Percentiles rank a stretch among this genome's conserved stretches.
phyloP scores from a whole-genome alignment of 75 land plant genomes.

The Ceratopteris richardii region DNA sequence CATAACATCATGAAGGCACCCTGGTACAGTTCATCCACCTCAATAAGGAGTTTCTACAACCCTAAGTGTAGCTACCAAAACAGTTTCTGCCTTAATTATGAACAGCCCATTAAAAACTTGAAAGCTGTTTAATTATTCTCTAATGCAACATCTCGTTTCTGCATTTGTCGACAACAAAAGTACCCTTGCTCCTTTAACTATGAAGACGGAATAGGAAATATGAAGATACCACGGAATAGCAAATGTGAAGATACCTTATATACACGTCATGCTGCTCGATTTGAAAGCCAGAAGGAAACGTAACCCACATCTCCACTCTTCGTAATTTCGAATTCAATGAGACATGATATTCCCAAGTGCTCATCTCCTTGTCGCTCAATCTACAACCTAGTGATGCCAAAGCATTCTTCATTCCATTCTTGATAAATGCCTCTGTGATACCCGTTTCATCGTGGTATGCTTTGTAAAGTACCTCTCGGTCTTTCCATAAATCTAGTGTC shows the following conservation, averaged over 20 bases:
- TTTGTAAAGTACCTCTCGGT: conserved; percentile 8
- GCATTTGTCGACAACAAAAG: no score
- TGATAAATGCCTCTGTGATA: conserved; percentile 28
- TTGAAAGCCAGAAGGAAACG: conserved; percentile 11
- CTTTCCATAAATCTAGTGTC: conserved; percentile 33
- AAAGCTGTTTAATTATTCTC: no score
- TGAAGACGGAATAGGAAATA: no score
- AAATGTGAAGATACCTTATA: conserved; percentile 19
- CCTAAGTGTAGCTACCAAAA: no score
- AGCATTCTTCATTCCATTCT: conserved; percentile 31
- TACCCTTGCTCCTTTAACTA: no score
- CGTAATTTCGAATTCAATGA: conserved; percentile 14
- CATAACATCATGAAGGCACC: no score
- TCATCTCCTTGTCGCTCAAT: background rate
- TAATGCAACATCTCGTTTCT: no score
- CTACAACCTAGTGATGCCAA: conserved; percentile 18
- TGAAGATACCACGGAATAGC: no score
- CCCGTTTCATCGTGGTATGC: conserved; percentile 33
- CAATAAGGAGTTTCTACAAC: no score
- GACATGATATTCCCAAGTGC: conserved; percentile 28
- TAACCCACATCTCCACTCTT: conserved; percentile 38
- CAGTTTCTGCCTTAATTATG: no score
- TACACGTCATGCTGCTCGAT: conserved; percentile 10
- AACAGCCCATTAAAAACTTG: no score
- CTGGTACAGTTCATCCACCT: no score